Conservation (phyloP, 208 protist species). For the Acanthamoeba healyi region DNA sequence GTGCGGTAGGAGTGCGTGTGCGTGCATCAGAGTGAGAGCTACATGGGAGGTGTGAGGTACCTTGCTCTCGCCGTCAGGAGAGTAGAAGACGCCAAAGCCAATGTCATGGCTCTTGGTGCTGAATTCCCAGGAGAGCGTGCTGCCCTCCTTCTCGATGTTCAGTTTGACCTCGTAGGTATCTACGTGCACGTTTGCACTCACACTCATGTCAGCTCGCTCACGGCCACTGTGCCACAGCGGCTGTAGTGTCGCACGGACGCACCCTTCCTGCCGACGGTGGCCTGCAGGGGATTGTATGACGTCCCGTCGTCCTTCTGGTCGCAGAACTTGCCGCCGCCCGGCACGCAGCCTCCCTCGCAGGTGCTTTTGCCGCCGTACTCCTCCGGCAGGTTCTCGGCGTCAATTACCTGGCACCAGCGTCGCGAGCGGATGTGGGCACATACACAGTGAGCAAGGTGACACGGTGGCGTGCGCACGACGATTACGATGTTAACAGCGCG, state of each 20-base stretch:
- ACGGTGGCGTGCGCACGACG: no score
- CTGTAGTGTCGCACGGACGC: neutral
- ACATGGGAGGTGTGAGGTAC: neutral
- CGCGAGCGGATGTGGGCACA: no score
- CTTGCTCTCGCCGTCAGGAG: neutral
- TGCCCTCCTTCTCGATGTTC: neutral
- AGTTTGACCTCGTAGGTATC: constrained; percentile 18
- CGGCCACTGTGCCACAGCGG: no score
- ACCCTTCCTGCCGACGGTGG: constrained; percentile 38
- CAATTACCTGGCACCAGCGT: constrained; percentile 31
- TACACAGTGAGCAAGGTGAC: neutral
- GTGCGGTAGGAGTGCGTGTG: neutral
- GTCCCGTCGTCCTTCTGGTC: constrained; percentile 58
- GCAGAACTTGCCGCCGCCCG: constrained; percentile 46
- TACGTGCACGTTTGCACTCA: neutral
- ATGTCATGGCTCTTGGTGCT: constrained; percentile 63
- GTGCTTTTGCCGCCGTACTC: constrained; percentile 70
- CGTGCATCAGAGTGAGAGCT: neutral
- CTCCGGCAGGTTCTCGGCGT: constrained; percentile 59
- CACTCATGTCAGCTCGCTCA: no score
- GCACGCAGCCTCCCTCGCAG: constrained; percentile 40
- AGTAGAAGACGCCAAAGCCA: constrained; percentile 38
- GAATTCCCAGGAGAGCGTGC: constrained; percentile 53
- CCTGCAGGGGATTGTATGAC: constrained; percentile 48
- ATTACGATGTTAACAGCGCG: neutral